These are phyloP conservation scores for Euphrasia arctica DNA, from an alignment of 305 asterid genomes.

Conservation along the genomic window DNA sequence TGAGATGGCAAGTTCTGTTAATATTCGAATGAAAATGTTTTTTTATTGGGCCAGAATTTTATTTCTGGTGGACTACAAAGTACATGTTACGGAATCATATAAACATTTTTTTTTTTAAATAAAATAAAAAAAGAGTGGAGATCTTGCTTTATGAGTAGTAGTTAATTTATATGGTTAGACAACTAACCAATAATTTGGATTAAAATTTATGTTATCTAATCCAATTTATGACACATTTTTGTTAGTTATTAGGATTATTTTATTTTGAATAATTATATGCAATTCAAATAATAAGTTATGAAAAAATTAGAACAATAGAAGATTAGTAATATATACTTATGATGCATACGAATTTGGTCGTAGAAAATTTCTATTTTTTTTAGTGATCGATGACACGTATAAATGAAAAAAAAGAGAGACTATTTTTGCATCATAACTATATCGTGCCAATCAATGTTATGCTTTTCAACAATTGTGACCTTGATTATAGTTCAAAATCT, in stretches of 20 bases:
- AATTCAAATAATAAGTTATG: background rate
- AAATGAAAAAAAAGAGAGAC: background rate
- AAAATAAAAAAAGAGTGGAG: slow-evolving; percentile 9
- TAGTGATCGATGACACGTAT: too few species aligned
- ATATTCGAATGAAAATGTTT: background rate
- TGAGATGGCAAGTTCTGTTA: slow-evolving; percentile 1
- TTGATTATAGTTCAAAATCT: slow-evolving; percentile 28
- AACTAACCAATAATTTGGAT: slow-evolving; percentile 17
- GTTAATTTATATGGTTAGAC: slow-evolving; percentile 19
- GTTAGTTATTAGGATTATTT: background rate
- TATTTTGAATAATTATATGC: background rate
- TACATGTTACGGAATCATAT: slow-evolving; percentile 13
- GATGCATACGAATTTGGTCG: too few species aligned
- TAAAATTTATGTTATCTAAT: background rate
- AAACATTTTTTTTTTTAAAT: background rate
- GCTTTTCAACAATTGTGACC: slow-evolving; percentile 20
- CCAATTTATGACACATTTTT: too few species aligned
- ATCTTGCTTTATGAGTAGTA: slow-evolving; percentile 30
- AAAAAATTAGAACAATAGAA: background rate
- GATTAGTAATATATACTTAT: too few species aligned
- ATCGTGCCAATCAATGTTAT: background rate
- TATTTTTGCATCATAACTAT: background rate
- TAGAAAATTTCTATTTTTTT: too few species aligned
- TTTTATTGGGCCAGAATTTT: slow-evolving; percentile 10
- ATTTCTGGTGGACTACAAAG: slow-evolving; percentile 25